phyloP scores from a whole-genome alignment of 345 rosid genomes.

The Eucalyptus pauciflora region DNA sequence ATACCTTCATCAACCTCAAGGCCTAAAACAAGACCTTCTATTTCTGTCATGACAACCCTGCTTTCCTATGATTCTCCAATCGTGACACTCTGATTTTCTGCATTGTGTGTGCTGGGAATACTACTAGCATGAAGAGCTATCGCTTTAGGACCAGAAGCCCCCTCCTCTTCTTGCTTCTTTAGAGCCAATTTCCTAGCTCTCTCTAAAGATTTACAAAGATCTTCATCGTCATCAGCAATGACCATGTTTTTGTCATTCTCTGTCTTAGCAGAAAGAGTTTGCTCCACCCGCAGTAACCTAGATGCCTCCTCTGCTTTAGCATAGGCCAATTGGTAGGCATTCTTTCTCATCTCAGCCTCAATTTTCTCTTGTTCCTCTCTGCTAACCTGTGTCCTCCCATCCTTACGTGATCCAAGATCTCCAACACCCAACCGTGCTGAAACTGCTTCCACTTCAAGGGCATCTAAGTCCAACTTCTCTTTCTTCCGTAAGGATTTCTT shows the following conservation, averaged over 20 bases:
- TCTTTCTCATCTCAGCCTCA: slow-evolving; percentile 64
- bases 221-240: slow-evolving; percentile 69
- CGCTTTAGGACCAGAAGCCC: slow-evolving; percentile 55
- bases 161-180: slow-evolving; percentile 44
- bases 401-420: slow-evolving; percentile 92
- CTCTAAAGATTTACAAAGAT: slow-evolving; percentile 68
- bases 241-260: slow-evolving; percentile 49
- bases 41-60: slow-evolving; percentile 75
- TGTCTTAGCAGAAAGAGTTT: slow-evolving; percentile 19
- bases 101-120: slow-evolving; percentile 16
- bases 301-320: slow-evolving; percentile 90
- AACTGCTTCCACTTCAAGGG: slow-evolving; percentile 86
- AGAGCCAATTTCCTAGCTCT: slow-evolving; percentile 77
- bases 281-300: slow-evolving; percentile 53
- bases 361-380: slow-evolving; percentile 66
- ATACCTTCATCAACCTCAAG: slow-evolving; percentile 74
- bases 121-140: slow-evolving; percentile 50
- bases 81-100: slow-evolving; percentile 26
- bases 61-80: slow-evolving; percentile 59
- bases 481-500: slow-evolving; percentile 74
- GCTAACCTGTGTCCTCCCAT: slow-evolving; percentile 64
- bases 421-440: slow-evolving; percentile 73
- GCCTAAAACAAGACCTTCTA: slow-evolving; percentile 87
- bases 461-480: slow-evolving; percentile 78
- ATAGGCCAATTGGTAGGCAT: slow-evolving; percentile 61